Percentiles rank a stretch among this genome's conserved stretches.
Conservation (phyloP, 2,329 filamentous ascomycete species). For the Fusarium metavorans region DNA sequence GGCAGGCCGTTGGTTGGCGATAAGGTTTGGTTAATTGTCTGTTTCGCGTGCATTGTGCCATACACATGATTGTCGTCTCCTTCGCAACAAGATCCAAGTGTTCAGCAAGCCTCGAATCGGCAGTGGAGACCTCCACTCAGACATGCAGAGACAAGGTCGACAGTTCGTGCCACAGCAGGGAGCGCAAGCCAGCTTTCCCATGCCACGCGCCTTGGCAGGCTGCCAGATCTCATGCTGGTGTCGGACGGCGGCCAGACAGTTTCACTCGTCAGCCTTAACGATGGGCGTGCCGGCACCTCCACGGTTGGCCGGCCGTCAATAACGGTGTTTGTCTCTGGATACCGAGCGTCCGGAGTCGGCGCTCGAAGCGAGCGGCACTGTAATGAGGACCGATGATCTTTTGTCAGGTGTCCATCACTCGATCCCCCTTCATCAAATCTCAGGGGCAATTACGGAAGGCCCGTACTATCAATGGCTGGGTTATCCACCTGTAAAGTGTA, state of each 20-base stretch:
- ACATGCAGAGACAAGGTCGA: slow-evolving; percentile 22
- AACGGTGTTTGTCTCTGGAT: not conserved
- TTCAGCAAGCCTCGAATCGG: slow-evolving; percentile 5
- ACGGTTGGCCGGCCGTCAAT: not conserved
- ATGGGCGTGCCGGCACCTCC: not conserved
- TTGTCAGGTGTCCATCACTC: slow-evolving; percentile 7
- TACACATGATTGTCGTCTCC: not conserved
- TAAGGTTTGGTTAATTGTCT: not conserved
- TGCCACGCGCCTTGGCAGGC: slow-evolving; percentile 23
- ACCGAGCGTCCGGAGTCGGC: not conserved
- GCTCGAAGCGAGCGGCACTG: slow-evolving; percentile 1
- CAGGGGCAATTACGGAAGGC: not conserved
- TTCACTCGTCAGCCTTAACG: slow-evolving; percentile 32
- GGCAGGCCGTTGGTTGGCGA: not conserved
- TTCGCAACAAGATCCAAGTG: not conserved
- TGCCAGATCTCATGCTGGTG: slow-evolving; percentile 30
- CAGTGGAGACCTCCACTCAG: slow-evolving; percentile 18
- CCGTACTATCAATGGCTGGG: slow-evolving; percentile 8
- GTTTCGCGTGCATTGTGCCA: not conserved
- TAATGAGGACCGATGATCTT: slow-evolving; percentile 7
- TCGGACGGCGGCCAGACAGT: slow-evolving; percentile 12
- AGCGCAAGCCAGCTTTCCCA: slow-evolving; percentile 18
- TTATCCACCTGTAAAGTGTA: slow-evolving; percentile 14
- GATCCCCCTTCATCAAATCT: slow-evolving; percentile 7
- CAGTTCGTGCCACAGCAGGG: slow-evolving; percentile 29